phyloP scores from a whole-genome alignment of 31 red algal species.

The Asparagopsis taxiformis region DNA sequence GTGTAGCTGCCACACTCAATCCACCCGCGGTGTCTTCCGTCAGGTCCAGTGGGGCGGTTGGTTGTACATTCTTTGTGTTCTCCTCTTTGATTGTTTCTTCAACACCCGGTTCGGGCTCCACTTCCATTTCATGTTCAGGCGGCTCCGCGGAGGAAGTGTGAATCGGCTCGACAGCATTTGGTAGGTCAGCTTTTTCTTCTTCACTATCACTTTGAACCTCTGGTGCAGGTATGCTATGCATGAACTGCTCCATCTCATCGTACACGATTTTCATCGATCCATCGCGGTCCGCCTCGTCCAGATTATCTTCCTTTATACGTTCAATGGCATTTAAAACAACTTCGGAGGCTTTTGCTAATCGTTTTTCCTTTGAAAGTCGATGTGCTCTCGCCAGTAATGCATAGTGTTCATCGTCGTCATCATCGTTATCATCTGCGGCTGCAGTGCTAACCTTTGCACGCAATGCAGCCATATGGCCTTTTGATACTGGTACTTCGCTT shows the following conservation, averaged over 20 bases:
- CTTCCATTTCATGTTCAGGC: not conserved
- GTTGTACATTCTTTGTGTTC: not conserved
- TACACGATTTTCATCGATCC: conserved; percentile 10
- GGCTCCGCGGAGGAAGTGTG: not conserved
- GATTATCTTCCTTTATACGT: conserved; percentile 11
- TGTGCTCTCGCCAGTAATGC: conserved; percentile 7
- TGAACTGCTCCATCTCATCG: conserved; percentile 47
- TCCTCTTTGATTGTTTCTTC: not conserved
- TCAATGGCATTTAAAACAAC: conserved; percentile 41
- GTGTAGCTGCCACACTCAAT: conserved; percentile 38
- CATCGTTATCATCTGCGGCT: conserved; percentile 7
- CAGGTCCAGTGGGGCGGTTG: not conserved
- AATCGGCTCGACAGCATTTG: not conserved
- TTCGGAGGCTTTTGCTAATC: not conserved
- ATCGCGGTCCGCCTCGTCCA: not conserved
- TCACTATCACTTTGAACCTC: not conserved
- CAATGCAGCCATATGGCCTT: not conserved
- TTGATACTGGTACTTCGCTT: not conserved
- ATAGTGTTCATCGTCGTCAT: conserved; percentile 18
- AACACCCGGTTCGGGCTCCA: not conserved
- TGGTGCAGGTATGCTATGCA: not conserved
- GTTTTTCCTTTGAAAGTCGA: not conserved
- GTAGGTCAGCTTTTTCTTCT: not conserved
- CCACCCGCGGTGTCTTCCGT: conserved; percentile 7
- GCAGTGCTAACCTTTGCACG: not conserved